phyloP scores from a whole-genome alignment of 371 early-diverging fungal genomes.

The Mucor circinelloides region DNA sequence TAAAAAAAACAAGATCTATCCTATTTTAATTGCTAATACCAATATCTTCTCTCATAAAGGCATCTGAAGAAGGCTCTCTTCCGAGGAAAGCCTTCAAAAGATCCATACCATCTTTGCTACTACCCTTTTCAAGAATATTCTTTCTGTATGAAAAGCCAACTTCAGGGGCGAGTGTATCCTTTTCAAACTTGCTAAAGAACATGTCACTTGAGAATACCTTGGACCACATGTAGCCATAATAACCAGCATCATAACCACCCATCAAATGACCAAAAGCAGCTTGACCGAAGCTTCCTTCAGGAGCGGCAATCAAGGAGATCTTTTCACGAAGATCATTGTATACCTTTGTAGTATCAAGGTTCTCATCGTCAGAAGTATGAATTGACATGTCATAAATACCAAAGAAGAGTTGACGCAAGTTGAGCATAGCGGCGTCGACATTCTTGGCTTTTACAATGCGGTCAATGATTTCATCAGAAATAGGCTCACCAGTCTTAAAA shows the following conservation, averaged over 20 bases:
- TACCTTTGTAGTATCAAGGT: slow-evolving; percentile 56
- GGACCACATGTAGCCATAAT: slow-evolving; percentile 74
- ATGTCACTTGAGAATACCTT: slow-evolving; percentile 88
- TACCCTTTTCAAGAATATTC: slow-evolving; percentile 70
- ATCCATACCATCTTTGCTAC: slow-evolving; percentile 76
- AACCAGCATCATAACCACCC: slow-evolving; percentile 84
- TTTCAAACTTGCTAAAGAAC: slow-evolving; percentile 75
- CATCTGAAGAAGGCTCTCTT: slow-evolving; percentile 79
- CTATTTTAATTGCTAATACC: slow-evolving; percentile 27
- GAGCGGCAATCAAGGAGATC: slow-evolving; percentile 61
- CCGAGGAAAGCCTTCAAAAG: slow-evolving; percentile 78
- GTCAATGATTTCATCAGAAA: slow-evolving; percentile 75
- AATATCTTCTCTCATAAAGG: slow-evolving; percentile 68
- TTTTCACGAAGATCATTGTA: slow-evolving; percentile 69
- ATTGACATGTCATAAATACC: slow-evolving; percentile 76
- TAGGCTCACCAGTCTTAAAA: slow-evolving; percentile 68
- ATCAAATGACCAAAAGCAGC: slow-evolving; percentile 72
- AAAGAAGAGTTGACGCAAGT: slow-evolving; percentile 80
- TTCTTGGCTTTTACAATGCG: slow-evolving; percentile 74
- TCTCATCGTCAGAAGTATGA: slow-evolving; percentile 60
- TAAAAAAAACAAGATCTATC: neutral
- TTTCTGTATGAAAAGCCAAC: slow-evolving; percentile 67
- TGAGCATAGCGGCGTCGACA: slow-evolving; percentile 71
- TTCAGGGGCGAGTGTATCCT: slow-evolving; percentile 56
- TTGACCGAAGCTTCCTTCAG: slow-evolving; percentile 48